Base-by-base conservation (phyloP, 2,329 filamentous ascomycete genomes). In the Akanthomyces muscarius region DNA sequence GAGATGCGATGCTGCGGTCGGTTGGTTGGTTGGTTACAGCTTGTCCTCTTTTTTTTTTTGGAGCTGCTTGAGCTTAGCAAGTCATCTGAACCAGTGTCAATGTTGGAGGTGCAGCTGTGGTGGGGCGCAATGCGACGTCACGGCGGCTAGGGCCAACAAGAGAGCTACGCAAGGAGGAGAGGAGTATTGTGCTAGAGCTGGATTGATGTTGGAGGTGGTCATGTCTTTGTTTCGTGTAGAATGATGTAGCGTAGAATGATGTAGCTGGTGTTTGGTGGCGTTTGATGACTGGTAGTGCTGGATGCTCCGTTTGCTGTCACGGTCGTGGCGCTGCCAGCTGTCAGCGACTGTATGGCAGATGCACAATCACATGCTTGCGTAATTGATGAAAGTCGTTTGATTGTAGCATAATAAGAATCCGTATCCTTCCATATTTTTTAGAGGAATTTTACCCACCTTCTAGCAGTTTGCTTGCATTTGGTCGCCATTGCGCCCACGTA, bases 31-130 rank as follows among this genome's bases (percentile, higher is more conserved):
- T 57, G 42, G 28, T 21, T 47, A 18, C 54, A 48, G 42, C 18
- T 48, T 57, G 54, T 57, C 54, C 54, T 47, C 42, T 47, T 28
- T 45, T 38, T 57, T 55, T 55, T 56, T 44, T 28, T 45, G 53
- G 53, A 45, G 51, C 51, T 45, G 13, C 41, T n/a, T 6, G 11
- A 55, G 53, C 53, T 36, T 55, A 45, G 38, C 18, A 47, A 48
- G 28, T 48, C 54, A 56, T 56, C 41, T 21, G 38, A 56, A 56
- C 54, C 25, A 25, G 13, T n/a, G 23, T 25, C 33, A 30, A 21
- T 33, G 51, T 48, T 36, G 42, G 42, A 47, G 25, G 42, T 36
- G 42, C 41, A 48, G 42, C 16, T 16, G 10, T 33, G 41, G 54
- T 57, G 54, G 54, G 54, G 54, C 54, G 25, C 28, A 53, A 53